Percentiles rank a stretch among this genome's conserved stretches.
These are phyloP conservation scores for Evansstolkia leycettana DNA, from an alignment of 495 filamentous ascomycete species.

Conservation along the genomic window DNA sequence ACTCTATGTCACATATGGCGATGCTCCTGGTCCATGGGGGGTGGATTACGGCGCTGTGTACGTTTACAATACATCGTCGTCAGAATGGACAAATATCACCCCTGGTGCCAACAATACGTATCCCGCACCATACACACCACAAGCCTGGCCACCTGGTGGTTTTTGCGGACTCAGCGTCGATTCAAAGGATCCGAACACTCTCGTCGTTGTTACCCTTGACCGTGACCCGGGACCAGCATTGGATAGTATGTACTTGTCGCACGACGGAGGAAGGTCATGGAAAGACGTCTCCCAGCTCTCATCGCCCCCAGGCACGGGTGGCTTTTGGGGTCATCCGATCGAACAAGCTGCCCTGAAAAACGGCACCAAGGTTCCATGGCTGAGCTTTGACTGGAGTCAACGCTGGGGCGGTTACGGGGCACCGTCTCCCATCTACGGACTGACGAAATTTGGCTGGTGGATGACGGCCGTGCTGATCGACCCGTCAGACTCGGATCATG, in stretches of 20 bases:
- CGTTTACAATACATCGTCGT: conserved; percentile 6
- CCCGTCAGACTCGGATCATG: conserved; percentile 47
- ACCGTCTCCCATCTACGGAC: conserved; percentile 6
- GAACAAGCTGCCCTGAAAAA: conserved; percentile 9
- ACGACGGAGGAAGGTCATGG: conserved; percentile 8
- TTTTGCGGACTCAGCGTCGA: conserved; percentile 9
- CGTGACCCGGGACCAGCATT: conserved; percentile 7
- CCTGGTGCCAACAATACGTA: conserved; percentile 5
- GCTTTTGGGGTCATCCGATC: conserved; percentile 38
- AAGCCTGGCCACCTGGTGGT: conserved; percentile 7
- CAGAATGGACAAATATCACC: conserved; percentile 9
- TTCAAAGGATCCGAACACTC: conserved; percentile 6
- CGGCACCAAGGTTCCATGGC: conserved; percentile 24
- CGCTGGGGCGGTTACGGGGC: conserved; percentile 10
- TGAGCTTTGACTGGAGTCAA: conserved; percentile 11
- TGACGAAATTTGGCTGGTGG: conserved; percentile 46
- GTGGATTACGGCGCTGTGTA: conserved; percentile 5
- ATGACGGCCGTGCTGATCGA: conserved; percentile 48
- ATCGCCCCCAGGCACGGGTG: conserved; percentile 12
- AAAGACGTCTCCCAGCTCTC: conserved; percentile 9
- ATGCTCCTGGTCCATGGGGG: conserved; percentile 7
- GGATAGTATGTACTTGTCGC: conserved; percentile 10
- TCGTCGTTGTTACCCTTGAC: conserved; percentile 6
- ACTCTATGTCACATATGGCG: conserved; percentile 9
- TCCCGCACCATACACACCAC: conserved; percentile 5